Percentiles rank a stretch among this genome's conserved stretches.
phyloP scores from a whole-genome alignment of 2,329 filamentous ascomycete genomes.

The Aureobasidium pullulans region DNA sequence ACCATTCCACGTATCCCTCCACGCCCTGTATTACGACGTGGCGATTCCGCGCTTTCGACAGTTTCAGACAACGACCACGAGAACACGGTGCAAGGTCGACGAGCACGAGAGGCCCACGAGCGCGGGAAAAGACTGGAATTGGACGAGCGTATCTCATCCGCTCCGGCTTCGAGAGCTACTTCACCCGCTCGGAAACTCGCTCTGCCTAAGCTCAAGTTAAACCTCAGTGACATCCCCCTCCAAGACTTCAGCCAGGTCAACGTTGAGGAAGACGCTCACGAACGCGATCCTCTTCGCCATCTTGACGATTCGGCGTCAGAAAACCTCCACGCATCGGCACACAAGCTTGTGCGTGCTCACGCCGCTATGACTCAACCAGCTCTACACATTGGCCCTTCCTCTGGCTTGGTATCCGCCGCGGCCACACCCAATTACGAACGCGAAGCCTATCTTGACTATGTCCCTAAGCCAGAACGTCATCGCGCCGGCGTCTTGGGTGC shows the following conservation, averaged over 20 bases:
- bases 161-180: slow-evolving; percentile 23
- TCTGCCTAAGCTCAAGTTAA: slow-evolving; percentile 14
- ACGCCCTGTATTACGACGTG: slow-evolving; percentile 14
- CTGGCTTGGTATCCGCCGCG: slow-evolving; percentile 36
- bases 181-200: slow-evolving; percentile 19
- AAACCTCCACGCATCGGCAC: slow-evolving; percentile 33
- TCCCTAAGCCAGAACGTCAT: slow-evolving; percentile 60
- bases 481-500: slow-evolving; percentile 66
- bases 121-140: slow-evolving; percentile 28
- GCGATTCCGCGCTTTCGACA: slow-evolving; percentile 11
- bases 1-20: slow-evolving; percentile 5
- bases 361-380: slow-evolving; percentile 22
- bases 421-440: slow-evolving; percentile 41
- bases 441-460: slow-evolving; percentile 54
- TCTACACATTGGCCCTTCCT: slow-evolving; percentile 17
- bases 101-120: slow-evolving; percentile 27
- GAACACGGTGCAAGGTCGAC: slow-evolving; percentile 14
- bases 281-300: slow-evolving; percentile 21
- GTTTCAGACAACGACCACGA: slow-evolving; percentile 10
- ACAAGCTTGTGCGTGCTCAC: slow-evolving; percentile 36
- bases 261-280: slow-evolving; percentile 23
- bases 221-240: slow-evolving; percentile 23
- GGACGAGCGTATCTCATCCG: slow-evolving; percentile 23
- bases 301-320: slow-evolving; percentile 9
- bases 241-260: slow-evolving; percentile 18